These are phyloP conservation scores for Pythium sukuiense DNA, from an alignment of 352 stramenopile genomes.

Conservation along the genomic window DNA sequence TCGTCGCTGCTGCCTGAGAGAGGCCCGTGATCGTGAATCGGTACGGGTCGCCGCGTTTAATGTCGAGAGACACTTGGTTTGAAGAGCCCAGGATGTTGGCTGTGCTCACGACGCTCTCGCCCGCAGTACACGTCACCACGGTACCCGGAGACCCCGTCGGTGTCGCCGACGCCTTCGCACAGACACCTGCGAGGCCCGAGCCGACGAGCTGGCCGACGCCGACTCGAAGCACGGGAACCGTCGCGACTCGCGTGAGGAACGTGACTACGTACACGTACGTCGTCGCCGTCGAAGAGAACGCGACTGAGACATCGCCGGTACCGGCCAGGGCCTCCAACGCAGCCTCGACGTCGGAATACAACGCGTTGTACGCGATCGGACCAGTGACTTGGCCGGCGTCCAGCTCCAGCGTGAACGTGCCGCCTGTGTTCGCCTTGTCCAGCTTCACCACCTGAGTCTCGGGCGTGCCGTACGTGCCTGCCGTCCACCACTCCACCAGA, in stretches of 20 bases:
- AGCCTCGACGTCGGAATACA: conserved; percentile 77
- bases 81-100: conserved; percentile 35
- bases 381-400: conserved; percentile 47
- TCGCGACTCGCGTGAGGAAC: conserved; percentile 49
- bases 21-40: conserved; percentile 52
- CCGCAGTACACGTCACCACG: conserved; percentile 43
- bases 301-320: conserved; percentile 82
- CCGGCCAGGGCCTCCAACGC: conserved; percentile 77
- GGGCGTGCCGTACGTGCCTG: conserved; percentile 41
- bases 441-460: conserved; percentile 89
- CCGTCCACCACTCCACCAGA: conserved; percentile 87
- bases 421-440: conserved; percentile 63
- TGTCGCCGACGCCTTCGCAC: conserved; percentile 36
- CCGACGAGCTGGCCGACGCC: conserved; percentile 37
- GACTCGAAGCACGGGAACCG: conserved; percentile 38
- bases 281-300: conserved; percentile 24
- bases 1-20: conserved; percentile 35
- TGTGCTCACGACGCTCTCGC: conserved; percentile 45
- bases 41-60: conserved; percentile 50
- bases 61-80: conserved; percentile 47
- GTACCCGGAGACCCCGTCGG: conserved; percentile 34
- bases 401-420: conserved; percentile 81
- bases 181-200: conserved; percentile 46
- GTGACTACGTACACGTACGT: conserved; percentile 53
- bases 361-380: conserved; percentile 44